phyloP scores from a whole-genome alignment of 2,329 filamentous ascomycete species.

The Exophiala spinifera region DNA sequence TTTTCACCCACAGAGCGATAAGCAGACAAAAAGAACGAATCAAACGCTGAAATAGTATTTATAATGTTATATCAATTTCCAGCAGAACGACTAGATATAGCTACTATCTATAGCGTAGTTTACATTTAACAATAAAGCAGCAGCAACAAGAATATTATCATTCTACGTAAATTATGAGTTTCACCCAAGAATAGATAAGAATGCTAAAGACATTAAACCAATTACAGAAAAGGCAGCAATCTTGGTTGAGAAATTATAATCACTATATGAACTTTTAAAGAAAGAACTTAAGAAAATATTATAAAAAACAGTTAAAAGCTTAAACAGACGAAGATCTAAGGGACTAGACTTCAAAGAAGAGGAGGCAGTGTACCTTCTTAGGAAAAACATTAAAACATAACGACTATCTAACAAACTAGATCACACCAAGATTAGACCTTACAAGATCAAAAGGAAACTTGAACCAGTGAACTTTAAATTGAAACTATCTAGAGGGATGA shows the following conservation, averaged over 20 bases:
- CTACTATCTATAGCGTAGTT: constrained; percentile 6
- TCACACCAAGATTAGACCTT: constrained; percentile 11
- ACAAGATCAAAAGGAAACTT: constrained; percentile 13
- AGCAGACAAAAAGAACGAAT: constrained; percentile 21
- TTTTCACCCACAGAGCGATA: constrained; percentile 15
- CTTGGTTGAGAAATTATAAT: background rate
- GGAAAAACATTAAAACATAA: constrained; percentile 21
- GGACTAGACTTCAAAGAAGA: constrained; percentile 4
- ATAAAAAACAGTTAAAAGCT: constrained; percentile 1
- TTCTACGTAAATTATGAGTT: constrained; percentile 17
- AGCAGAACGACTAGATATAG: constrained; percentile 16
- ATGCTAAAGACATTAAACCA: background rate
- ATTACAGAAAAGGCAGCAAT: constrained; percentile 3
- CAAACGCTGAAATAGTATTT: constrained; percentile 21
- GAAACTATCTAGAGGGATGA: constrained; percentile 12
- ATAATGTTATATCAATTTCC: constrained; percentile 18
- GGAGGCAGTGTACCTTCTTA: constrained; percentile 8
- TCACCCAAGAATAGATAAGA: background rate
- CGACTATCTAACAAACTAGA: constrained; percentile 13
- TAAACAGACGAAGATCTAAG: constrained; percentile 11
- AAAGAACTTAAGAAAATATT: constrained; percentile 8
- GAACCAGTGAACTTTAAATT: constrained; percentile 11
- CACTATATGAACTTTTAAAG: constrained; percentile 5
- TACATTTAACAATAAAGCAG: background rate
- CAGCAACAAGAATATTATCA: constrained; percentile 3